Conservation (phyloP, 2,329 filamentous ascomycete genomes). For the Cercospora sp. region DNA sequence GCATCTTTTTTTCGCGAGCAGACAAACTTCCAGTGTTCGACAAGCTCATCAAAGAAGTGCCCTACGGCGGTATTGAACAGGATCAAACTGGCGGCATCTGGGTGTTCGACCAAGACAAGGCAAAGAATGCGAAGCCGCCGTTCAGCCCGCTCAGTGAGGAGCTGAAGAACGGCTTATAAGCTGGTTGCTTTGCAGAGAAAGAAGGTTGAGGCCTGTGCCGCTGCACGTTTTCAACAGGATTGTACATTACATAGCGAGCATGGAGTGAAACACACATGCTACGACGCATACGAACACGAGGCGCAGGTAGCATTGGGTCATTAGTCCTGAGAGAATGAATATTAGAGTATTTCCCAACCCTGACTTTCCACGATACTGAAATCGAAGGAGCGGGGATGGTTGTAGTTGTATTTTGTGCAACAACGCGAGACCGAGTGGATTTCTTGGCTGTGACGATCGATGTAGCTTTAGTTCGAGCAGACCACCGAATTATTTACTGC, state of each 20-base stretch:
- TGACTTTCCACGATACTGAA: neutral
- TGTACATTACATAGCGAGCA: constrained; percentile 4
- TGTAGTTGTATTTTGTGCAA: neutral
- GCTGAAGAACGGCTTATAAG: constrained; percentile 32
- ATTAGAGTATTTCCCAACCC: neutral
- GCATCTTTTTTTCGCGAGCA: constrained; percentile 70
- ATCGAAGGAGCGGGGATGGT: neutral
- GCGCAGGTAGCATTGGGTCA: constrained; percentile 3
- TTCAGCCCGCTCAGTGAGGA: constrained; percentile 33
- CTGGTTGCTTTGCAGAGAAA: neutral
- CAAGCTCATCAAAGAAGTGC: constrained; percentile 51
- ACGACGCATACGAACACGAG: constrained; percentile 16
- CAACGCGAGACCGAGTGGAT: constrained; percentile 3
- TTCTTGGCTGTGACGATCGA: constrained; percentile 10
- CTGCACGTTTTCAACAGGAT: constrained; percentile 4
- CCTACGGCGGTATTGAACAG: constrained; percentile 52
- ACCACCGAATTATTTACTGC: neutral
- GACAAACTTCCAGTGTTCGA: constrained; percentile 48
- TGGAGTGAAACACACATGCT: constrained; percentile 11
- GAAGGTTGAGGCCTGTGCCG: constrained; percentile 1
- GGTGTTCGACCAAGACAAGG: constrained; percentile 63
- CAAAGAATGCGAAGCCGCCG: constrained; percentile 38
- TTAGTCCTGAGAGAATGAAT: neutral
- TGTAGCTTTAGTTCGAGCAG: constrained; percentile 4
- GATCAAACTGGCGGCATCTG: constrained; percentile 71